Evolutionary conservation across 495 filamentous ascomycete species (phyloP).

Genomic region (Trichoderma asperelloides): DNA sequence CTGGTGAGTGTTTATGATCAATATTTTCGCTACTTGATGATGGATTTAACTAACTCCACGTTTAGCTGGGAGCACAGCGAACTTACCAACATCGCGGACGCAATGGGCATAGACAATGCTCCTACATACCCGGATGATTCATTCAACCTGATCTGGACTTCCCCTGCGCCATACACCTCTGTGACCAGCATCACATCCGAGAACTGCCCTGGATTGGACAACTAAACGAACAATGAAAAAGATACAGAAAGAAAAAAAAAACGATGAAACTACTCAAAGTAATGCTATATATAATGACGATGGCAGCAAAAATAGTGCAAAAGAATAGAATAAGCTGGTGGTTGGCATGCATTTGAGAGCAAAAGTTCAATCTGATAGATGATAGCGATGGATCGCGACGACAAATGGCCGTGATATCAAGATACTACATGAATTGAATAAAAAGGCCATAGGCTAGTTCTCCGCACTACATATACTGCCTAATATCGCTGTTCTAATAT

Average conservation of each 20-base stretch:
- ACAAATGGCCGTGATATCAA: too few species aligned
- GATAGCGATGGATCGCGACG: too few species aligned
- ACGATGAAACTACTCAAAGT: background rate
- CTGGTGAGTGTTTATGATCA: constrained; percentile 19
- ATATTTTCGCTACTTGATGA: background rate
- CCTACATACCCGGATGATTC: constrained; percentile 20
- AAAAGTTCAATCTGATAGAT: too few species aligned
- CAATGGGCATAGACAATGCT: constrained; percentile 31
- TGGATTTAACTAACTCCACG: too few species aligned
- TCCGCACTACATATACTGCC: too few species aligned
- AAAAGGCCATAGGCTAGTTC: too few species aligned
- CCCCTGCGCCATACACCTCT: constrained; percentile 30
- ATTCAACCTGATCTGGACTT: constrained; percentile 43
- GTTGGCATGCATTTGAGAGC: too few species aligned
- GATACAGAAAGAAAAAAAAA: background rate
- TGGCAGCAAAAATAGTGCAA: too few species aligned
- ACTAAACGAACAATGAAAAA: background rate
- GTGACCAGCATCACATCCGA: constrained; percentile 31
- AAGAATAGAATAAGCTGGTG: too few species aligned
- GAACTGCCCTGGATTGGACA: constrained; percentile 37
- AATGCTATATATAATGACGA: background rate
- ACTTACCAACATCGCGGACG: constrained; percentile 37
- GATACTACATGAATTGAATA: too few species aligned
- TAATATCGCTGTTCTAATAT: too few species aligned
- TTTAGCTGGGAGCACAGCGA: constrained; percentile 44